Conservation (phyloP, 305 asterid species). For the Fraxinus paxiana region DNA sequence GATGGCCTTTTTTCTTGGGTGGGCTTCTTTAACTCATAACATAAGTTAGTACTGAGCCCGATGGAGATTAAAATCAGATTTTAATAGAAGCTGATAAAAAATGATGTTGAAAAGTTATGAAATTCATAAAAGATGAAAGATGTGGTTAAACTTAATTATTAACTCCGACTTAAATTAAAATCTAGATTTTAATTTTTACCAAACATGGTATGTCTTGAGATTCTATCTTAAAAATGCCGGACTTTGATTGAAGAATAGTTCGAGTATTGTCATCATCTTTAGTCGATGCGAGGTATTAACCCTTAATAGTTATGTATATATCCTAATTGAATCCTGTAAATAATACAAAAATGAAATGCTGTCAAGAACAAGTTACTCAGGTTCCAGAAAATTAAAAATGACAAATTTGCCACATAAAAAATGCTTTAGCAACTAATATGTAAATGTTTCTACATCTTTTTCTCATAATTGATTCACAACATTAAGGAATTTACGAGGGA, state of each 20-base stretch:
- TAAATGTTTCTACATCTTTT: neutral
- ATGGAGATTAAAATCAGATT: too few species aligned
- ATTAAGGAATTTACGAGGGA: neutral
- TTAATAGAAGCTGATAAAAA: too few species aligned
- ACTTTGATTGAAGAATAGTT: neutral
- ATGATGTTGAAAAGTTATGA: too few species aligned
- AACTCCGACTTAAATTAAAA: too few species aligned
- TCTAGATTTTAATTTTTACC: too few species aligned
- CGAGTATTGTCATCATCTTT: neutral
- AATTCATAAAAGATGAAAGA: too few species aligned
- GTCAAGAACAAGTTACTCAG: neutral
- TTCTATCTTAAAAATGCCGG: too few species aligned
- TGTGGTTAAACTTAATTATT: too few species aligned
- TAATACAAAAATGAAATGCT: neutral
- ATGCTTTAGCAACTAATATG: neutral
- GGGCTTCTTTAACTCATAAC: too few species aligned
- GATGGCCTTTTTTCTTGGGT: neutral
- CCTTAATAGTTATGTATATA: neutral
- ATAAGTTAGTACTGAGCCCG: too few species aligned
- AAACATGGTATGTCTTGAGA: too few species aligned
- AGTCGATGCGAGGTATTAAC: neutral
- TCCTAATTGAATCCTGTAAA: neutral
- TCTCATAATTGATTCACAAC: constrained; percentile 2
- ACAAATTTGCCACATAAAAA: neutral
- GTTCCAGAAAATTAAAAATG: neutral